Conservation (phyloP, 1,284 basidiomycete genomes). For the Sphaerobolus stellatus region DNA sequence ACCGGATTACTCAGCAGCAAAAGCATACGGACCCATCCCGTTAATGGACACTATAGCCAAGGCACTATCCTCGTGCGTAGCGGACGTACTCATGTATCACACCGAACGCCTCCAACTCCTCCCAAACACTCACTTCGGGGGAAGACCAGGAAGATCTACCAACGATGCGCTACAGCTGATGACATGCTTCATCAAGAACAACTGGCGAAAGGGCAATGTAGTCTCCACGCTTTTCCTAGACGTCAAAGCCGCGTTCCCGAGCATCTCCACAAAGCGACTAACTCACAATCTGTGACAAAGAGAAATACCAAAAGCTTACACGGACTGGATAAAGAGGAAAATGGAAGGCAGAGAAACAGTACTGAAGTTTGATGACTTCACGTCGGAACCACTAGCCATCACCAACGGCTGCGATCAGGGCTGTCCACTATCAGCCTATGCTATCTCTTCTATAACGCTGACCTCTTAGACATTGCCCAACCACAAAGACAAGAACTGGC, state of each 20-base stretch:
- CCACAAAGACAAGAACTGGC: conserved; percentile 13
- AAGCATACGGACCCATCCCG: conserved; percentile 41
- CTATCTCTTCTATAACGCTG: conserved; percentile 29
- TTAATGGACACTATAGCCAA: conserved; percentile 39
- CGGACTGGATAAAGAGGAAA: conserved; percentile 2
- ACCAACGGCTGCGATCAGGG: conserved; percentile 31
- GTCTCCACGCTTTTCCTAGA: conserved; percentile 33
- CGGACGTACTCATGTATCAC: conserved; percentile 24
- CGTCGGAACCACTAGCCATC: conserved; percentile 19
- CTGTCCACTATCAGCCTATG: conserved; percentile 26
- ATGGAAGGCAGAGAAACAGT: neutral
- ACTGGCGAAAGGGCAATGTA: conserved; percentile 29
- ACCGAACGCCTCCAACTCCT: conserved; percentile 24
- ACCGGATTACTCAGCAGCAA: conserved; percentile 33
- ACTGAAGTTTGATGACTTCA: conserved; percentile 35
- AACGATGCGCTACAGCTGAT: conserved; percentile 36
- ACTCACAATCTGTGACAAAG: conserved; percentile 31
- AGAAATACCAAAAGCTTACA: conserved; percentile 11
- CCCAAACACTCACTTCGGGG: conserved; percentile 34
- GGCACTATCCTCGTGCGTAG: conserved; percentile 27
- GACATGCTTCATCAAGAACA: conserved; percentile 27
- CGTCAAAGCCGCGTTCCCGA: conserved; percentile 36
- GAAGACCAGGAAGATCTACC: conserved; percentile 33
- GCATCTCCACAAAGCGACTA: conserved; percentile 24
- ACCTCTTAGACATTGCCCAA: conserved; percentile 22